These are phyloP conservation scores for Fusarium begoniae DNA, from an alignment of 2,329 filamentous ascomycete genomes.

Conservation along the genomic window DNA sequence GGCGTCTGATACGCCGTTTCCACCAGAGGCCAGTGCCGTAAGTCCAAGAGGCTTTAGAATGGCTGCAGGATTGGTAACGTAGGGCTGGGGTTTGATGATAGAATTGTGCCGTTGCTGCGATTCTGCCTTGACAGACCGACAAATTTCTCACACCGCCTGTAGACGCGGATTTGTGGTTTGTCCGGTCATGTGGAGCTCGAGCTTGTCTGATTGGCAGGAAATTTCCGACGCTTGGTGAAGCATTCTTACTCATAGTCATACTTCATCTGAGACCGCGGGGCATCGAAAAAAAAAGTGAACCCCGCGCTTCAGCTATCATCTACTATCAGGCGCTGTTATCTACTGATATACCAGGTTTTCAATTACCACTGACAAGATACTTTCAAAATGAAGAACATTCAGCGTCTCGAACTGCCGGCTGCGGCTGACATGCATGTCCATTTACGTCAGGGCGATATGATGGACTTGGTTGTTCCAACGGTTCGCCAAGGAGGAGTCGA, in stretches of 20 bases:
- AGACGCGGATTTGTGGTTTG: slow-evolving; percentile 34
- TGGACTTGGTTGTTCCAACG: slow-evolving; percentile 63
- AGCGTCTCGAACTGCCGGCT: slow-evolving; percentile 65
- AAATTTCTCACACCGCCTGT: slow-evolving; percentile 54
- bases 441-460: slow-evolving; percentile 73
- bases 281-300: slow-evolving; percentile 20
- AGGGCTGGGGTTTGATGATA: slow-evolving; percentile 39
- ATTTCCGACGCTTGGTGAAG: background rate
- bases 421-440: slow-evolving; percentile 77
- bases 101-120: slow-evolving; percentile 42
- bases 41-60: slow-evolving; percentile 19
- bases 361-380: background rate
- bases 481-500: slow-evolving; percentile 71
- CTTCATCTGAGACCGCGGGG: slow-evolving; percentile 3
- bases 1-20: slow-evolving; percentile 26
- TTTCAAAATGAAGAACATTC: slow-evolving; percentile 33
- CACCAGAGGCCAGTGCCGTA: slow-evolving; percentile 25
- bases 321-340: background rate
- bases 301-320: slow-evolving; percentile 18
- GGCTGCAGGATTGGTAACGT: slow-evolving; percentile 9
- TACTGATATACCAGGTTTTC: slow-evolving; percentile 4
- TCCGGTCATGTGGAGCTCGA: slow-evolving; percentile 10
- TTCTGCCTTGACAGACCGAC: slow-evolving; percentile 54
- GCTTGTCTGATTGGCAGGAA: slow-evolving; percentile 18
- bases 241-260: background rate